Evolutionary conservation across 2,329 filamentous ascomycete species (phyloP).

Genomic region (Xylariaceae sp.): DNA sequence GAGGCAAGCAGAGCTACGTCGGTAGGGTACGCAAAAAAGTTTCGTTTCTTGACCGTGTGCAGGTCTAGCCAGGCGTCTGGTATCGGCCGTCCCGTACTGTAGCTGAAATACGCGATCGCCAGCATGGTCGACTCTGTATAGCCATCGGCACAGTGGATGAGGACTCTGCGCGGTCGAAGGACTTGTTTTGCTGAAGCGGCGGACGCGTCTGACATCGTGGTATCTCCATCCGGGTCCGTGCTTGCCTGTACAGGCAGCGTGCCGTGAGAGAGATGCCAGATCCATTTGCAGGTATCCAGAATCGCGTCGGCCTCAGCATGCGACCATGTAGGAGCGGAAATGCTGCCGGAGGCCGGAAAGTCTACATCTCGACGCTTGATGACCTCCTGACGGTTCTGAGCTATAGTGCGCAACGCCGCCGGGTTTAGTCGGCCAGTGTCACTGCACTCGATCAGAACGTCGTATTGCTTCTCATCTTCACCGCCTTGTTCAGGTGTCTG

Average conservation of each 20-base stretch:
- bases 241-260: conserved; percentile 36
- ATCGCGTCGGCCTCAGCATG: conserved; percentile 78
- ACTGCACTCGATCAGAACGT: conserved; percentile 82
- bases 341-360: conserved; percentile 92
- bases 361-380: conserved; percentile 50
- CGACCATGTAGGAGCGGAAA: conserved; percentile 77
- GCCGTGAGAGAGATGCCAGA: conserved; percentile 75
- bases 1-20: conserved; percentile 78
- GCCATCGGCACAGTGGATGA: conserved; percentile 91
- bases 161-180: conserved; percentile 57
- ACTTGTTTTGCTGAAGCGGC: conserved; percentile 31
- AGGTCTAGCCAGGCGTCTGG: conserved; percentile 83
- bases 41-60: conserved; percentile 73
- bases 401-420: conserved; percentile 57
- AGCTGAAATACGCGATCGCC: conserved; percentile 88
- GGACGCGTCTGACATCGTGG: conserved; percentile 36
- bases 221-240: conserved; percentile 37
- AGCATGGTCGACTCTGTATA: conserved; percentile 93
- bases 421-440: conserved; percentile 75
- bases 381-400: conserved; percentile 47
- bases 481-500: conserved; percentile 69
- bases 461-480: conserved; percentile 59
- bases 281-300: conserved; percentile 82
- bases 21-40: conserved; percentile 93
- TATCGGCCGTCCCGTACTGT: conserved; percentile 72